Conservation (phyloP, 192 early-diverging fungal genomes). For the Podila horticola region DNA sequence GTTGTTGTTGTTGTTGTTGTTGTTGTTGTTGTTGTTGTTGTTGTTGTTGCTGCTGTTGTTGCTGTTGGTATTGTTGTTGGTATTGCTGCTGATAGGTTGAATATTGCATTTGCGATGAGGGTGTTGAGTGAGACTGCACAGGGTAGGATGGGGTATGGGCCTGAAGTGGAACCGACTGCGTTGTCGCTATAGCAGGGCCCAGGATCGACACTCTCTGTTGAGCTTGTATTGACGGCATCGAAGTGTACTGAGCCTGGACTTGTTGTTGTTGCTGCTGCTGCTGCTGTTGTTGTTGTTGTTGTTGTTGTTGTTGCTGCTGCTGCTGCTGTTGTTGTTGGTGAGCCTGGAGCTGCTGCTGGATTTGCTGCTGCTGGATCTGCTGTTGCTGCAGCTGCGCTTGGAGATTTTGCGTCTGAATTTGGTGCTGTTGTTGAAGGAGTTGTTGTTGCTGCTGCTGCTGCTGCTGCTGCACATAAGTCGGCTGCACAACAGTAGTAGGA, state of each 20-base stretch:
- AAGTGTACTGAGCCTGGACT: not conserved
- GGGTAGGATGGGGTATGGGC: not conserved
- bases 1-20: conserved; percentile 22
- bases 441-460: conserved; percentile 12
- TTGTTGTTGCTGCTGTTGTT: conserved; percentile 13
- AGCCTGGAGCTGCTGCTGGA: conserved; percentile 26
- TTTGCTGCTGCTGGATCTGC: conserved; percentile 15
- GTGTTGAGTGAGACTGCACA: not conserved
- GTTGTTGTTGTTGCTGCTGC: conserved; percentile 3
- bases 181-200: not conserved
- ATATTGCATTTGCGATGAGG: not conserved
- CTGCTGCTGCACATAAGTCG: conserved; percentile 9
- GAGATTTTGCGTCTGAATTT: not conserved
- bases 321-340: conserved; percentile 27
- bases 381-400: conserved; percentile 11
- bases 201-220: not conserved
- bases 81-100: not conserved
- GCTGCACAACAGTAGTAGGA: not conserved
- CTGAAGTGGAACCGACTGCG: not conserved
- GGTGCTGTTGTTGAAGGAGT: conserved; percentile 25
- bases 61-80: conserved; percentile 11
- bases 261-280: conserved; percentile 2
- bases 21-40: conserved; percentile 30
- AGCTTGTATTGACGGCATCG: not conserved
- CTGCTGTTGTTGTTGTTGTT: conserved; percentile 14